These are phyloP conservation scores for Camellia japonica DNA, from an alignment of 148 eudicot species.

Conservation along the genomic window DNA sequence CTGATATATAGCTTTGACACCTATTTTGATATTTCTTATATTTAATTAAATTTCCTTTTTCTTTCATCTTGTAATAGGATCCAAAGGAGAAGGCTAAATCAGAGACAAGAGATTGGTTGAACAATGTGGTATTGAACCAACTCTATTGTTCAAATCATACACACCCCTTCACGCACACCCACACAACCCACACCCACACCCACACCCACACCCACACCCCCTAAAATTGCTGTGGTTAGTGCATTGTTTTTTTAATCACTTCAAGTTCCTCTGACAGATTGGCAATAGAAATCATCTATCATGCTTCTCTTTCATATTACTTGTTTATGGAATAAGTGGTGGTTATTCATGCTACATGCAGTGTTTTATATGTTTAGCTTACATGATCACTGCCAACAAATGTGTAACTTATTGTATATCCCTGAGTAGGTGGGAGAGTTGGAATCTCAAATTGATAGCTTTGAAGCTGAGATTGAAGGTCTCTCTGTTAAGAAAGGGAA, in stretches of 20 bases:
- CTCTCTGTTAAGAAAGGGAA: slow-evolving; percentile 95
- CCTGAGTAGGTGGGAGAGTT: slow-evolving; percentile 76
- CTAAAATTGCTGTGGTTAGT: neutral
- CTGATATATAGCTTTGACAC: neutral
- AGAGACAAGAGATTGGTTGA: slow-evolving; percentile 98
- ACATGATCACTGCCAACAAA: neutral
- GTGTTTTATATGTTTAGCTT: neutral
- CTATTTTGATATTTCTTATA: neutral
- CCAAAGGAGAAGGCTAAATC: slow-evolving; percentile 98
- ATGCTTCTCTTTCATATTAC: neutral
- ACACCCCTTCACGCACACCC: no score
- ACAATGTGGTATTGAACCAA: slow-evolving; percentile 74
- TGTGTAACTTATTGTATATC: slow-evolving; percentile 12
- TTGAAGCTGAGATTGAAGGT: slow-evolving; percentile 99
- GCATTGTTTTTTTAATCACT: neutral
- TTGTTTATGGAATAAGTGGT: neutral
- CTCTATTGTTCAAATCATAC: neutral
- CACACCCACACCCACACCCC: neutral
- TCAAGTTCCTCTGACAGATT: neutral
- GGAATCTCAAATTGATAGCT: slow-evolving; percentile 91
- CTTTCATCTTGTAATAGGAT: slow-evolving; percentile 48
- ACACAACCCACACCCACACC: no score
- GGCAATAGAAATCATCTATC: neutral
- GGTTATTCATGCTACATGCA: neutral
- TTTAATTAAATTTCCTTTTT: slow-evolving; percentile 6